Base-by-base conservation (phyloP, 805 yeast species). In the Ogataea philodendri region DNA sequence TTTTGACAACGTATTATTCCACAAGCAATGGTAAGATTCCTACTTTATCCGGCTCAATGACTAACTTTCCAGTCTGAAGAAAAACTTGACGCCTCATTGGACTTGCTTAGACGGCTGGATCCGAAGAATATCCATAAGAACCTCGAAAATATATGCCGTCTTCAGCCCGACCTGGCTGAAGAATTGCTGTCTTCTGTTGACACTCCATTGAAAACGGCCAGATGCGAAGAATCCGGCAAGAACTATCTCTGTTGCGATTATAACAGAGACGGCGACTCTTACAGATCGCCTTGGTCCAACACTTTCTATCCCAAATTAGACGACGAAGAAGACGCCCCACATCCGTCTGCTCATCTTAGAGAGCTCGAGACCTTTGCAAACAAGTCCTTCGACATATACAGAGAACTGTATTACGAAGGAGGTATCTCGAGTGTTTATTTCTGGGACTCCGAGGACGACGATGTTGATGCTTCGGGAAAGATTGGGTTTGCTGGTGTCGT, bases 321-420 rank as follows among this genome's bases (percentile, higher is more conserved):
- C 5, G 80, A 72, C 33, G 82, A 72, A 32, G 45, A 33, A 14
- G 93, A 85, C 15, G 84, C 87, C 3, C 88, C 93, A 7, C 78
- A 66, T 48, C 96, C 97, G 8, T 71, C 84, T 3, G 63, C 63
- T 2, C 62, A 63, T 15, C 67, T 93, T 44, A 70, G 97, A 47
- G 72, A 77, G 47, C 65, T 90, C 46, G 98, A 90, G 63, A 58
- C 74, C 16, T 70, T 78, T 46, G 89, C 95, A 42, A 93, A 90
- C 59, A 90, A 86, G 45, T 84, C 96, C 4, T 86, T 90, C 57
- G 97, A 88, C 52, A 74, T 90, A 22, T 90, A 93, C 65, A 72
- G 96, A 47, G 98, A 93, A 57, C 65, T 90, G 50, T 90, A 90
- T 65, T 90, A 88, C 59, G 97, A 89, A 60, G 97, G 97, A 24